phyloP scores from a whole-genome alignment of 805 yeast species.

The Peterozyma xylosa region DNA sequence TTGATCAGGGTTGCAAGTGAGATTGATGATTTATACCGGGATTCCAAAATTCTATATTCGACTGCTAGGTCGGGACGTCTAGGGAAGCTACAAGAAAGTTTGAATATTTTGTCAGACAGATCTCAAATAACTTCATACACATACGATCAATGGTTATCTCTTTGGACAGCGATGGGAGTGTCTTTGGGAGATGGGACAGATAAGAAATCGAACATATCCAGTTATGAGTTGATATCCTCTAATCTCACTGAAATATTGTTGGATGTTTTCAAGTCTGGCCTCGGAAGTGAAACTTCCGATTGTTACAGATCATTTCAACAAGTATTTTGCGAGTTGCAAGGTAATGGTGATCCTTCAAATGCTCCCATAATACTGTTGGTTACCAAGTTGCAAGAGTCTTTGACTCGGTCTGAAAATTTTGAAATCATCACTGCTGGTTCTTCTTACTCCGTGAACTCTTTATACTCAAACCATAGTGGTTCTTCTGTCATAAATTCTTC shows the following conservation, averaged over 20 bases:
- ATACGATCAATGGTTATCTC: conserved; percentile 21
- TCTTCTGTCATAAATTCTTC: conserved; percentile 8
- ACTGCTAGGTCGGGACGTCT: conserved; percentile 18
- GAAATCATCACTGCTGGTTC: conserved; percentile 48
- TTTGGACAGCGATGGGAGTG: conserved; percentile 31
- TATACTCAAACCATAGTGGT: conserved; percentile 19
- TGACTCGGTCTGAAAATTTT: conserved; percentile 69
- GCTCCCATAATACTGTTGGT: conserved; percentile 39
- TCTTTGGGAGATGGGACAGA: conserved; percentile 21
- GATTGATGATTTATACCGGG: conserved; percentile 22
- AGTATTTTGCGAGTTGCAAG: conserved; percentile 30
- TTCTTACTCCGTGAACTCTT: conserved; percentile 5
- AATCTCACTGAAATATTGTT: conserved; percentile 46
- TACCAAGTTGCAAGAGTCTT: conserved; percentile 58
- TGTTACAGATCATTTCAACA: conserved; percentile 37
- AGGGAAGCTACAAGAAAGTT: conserved; percentile 20
- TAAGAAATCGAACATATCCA: conserved; percentile 35
- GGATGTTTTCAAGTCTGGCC: conserved; percentile 23
- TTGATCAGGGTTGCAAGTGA: conserved; percentile 13
- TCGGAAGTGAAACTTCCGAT: conserved; percentile 19
- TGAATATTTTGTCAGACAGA: conserved; percentile 15
- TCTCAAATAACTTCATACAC: conserved; percentile 12
- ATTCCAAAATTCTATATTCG: conserved; percentile 16
- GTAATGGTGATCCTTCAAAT: conserved; percentile 15
- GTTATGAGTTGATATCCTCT: conserved; percentile 68